phyloP scores from a whole-genome alignment of 2,329 filamentous ascomycete species.

The Alternaria hordeiaustralica region DNA sequence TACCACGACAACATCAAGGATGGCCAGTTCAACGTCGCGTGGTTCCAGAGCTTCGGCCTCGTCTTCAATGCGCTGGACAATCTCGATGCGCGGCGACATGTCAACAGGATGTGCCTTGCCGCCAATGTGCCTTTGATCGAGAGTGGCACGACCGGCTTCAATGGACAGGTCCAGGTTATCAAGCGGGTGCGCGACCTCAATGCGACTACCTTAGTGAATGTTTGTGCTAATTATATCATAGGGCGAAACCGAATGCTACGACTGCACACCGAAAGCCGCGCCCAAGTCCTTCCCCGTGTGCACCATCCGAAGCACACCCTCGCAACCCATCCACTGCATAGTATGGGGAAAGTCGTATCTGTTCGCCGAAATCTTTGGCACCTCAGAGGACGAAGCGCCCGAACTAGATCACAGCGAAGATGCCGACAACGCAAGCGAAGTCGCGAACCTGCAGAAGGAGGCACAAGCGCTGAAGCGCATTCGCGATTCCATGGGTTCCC shows the following conservation, averaged over 20 bases:
- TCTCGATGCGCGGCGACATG: conserved; percentile 88
- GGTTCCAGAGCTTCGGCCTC: conserved; percentile 82
- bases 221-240: conserved; percentile 32
- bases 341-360: conserved; percentile 99
- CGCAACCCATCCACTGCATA: conserved; percentile 97
- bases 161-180: conserved; percentile 96
- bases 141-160: conserved; percentile 97
- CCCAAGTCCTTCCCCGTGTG: conserved; percentile 96
- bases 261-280: conserved; percentile 87
- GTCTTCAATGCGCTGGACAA: conserved; percentile 99
- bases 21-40: conserved; percentile 79
- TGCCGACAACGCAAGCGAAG: conserved; percentile 84
- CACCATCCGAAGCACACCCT: conserved; percentile 95
- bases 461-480: conserved; percentile 84
- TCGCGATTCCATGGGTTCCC: conserved; percentile 77
- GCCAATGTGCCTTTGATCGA: conserved; percentile 91
- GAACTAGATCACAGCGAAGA: conserved; percentile 82
- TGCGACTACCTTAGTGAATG: neutral
- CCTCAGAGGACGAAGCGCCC: conserved; percentile 82
- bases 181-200: conserved; percentile 64
- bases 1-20: conserved; percentile 98
- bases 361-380: conserved; percentile 91
- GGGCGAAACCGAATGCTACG: conserved; percentile 92
- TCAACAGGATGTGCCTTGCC: conserved; percentile 96
- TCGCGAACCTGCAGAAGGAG: conserved; percentile 85